Conservation (phyloP, 1,284 basidiomycete species). For the Ganoderma resinaceum region DNA sequence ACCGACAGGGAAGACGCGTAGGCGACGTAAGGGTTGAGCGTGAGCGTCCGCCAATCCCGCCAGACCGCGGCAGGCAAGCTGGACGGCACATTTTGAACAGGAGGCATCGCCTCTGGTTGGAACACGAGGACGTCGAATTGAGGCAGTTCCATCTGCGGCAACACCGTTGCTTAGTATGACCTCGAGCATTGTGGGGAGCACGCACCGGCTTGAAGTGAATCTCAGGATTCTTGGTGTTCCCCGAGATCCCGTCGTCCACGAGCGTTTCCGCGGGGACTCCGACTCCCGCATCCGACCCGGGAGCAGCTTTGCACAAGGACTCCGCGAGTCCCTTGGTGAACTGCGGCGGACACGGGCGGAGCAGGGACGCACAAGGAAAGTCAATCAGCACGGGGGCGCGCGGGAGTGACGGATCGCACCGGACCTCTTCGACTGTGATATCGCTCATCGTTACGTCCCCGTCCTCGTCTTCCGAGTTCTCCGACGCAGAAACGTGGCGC, state of each 20-base stretch:
- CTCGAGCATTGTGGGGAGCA: not conserved
- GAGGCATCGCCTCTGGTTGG: slow-evolving; percentile 18
- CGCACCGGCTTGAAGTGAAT: slow-evolving; percentile 23
- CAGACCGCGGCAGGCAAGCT: slow-evolving; percentile 3
- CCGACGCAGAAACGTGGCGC: not conserved
- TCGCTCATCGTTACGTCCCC: slow-evolving; percentile 16
- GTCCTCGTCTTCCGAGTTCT: slow-evolving; percentile 2
- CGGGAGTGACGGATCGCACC: not conserved
- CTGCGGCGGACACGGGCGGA: not conserved
- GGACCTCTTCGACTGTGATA: slow-evolving; percentile 1
- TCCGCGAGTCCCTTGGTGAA: not conserved
- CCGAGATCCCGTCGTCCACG: slow-evolving; percentile 20
- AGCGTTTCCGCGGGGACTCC: slow-evolving; percentile 10
- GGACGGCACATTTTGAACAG: not conserved
- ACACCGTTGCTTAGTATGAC: not conserved
- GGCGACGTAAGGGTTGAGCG: slow-evolving; percentile 19
- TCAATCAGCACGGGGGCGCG: not conserved
- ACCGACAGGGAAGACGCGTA: slow-evolving; percentile 10
- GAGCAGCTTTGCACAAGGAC: not conserved
- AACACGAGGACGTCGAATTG: slow-evolving; percentile 20
- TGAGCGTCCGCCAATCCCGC: slow-evolving; percentile 19
- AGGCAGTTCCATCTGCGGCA: slow-evolving; percentile 15
- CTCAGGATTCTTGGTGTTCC: slow-evolving; percentile 16
- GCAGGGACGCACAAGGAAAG: not conserved
- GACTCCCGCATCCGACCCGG: not conserved